Conservation (phyloP, 345 rosid genomes). For the Limnanthes douglasii region DNA sequence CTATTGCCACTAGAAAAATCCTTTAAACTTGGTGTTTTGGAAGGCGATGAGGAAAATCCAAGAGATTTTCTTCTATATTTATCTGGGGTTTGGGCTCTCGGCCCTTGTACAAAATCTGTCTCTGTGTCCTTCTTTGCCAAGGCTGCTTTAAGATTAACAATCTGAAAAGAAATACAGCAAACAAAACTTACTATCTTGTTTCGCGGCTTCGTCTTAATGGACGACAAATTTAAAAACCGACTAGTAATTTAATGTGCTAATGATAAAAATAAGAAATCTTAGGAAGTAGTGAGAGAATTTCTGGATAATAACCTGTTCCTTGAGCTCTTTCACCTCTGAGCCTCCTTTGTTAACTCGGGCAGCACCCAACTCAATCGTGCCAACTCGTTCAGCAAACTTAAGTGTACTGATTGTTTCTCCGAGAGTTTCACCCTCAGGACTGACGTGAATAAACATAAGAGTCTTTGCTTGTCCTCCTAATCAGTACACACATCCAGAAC, state of each 20-base stretch:
- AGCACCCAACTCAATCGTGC: conserved; percentile 88
- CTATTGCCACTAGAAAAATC: conserved; percentile 16
- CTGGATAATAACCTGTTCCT: conserved; percentile 45
- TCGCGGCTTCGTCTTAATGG: too few relatives aligned
- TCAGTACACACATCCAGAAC: conserved; percentile 7
- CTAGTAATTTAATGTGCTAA: too few relatives aligned
- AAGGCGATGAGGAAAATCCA: conserved; percentile 25
- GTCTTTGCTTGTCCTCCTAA: conserved; percentile 98
- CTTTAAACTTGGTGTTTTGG: conserved; percentile 26
- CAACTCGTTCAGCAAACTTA: conserved; percentile 94
- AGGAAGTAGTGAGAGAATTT: too few relatives aligned
- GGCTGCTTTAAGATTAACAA: conserved; percentile 60
- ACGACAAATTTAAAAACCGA: too few relatives aligned
- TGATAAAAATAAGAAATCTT: too few relatives aligned
- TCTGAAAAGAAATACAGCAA: conserved; percentile 38
- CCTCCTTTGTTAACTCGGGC: conserved; percentile 77
- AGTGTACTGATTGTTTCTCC: conserved; percentile 88
- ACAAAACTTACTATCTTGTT: too few relatives aligned
- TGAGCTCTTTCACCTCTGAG: conserved; percentile 75
- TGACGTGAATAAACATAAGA: conserved; percentile 87
- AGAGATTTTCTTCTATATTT: conserved; percentile 25
- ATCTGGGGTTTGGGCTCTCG: conserved; percentile 32
- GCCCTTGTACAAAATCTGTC: conserved; percentile 18
- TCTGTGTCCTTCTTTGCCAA: conserved; percentile 46
- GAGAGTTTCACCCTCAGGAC: conserved; percentile 74